phyloP scores from a whole-genome alignment of 176 grass and related monocot species.

The Aegilops bicornis region DNA sequence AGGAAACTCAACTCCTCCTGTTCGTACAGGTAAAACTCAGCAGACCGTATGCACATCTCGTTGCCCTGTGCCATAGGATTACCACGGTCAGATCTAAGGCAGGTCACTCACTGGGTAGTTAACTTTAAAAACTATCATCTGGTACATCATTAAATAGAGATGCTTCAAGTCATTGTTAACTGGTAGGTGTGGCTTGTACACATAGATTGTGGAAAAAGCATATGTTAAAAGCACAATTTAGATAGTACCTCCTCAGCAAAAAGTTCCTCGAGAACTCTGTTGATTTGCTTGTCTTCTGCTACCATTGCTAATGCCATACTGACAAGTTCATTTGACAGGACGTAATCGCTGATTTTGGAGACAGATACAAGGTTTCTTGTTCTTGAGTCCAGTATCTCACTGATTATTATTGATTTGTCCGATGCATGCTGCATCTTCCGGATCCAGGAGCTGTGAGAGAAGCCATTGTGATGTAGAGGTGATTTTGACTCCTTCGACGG shows the following conservation, averaged over 20 bases:
- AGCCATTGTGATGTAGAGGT: conserved; percentile 53
- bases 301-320: conserved; percentile 99
- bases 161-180: background rate
- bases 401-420: conserved; percentile 98
- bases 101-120: background rate
- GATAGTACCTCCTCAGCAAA: conserved; percentile 86
- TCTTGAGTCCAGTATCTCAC: conserved; percentile 95
- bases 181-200: background rate
- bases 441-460: conserved; percentile 87
- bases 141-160: background rate
- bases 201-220: background rate
- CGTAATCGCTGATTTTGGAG: conserved; percentile 96
- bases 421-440: conserved; percentile 96
- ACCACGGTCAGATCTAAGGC: background rate
- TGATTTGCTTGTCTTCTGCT: conserved; percentile 99
- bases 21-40: conserved; percentile 93
- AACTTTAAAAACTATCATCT: background rate
- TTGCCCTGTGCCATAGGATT: conserved; percentile 65
- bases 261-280: conserved; percentile 91
- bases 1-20: conserved; percentile 96
- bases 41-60: conserved; percentile 86
- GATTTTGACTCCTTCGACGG: conserved; percentile 80
- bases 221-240: background rate
- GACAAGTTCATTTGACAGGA: conserved; percentile 94
- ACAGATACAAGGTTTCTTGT: conserved; percentile 95